Conservation (phyloP, 306 rosid species). For the Cicer judaicum region DNA sequence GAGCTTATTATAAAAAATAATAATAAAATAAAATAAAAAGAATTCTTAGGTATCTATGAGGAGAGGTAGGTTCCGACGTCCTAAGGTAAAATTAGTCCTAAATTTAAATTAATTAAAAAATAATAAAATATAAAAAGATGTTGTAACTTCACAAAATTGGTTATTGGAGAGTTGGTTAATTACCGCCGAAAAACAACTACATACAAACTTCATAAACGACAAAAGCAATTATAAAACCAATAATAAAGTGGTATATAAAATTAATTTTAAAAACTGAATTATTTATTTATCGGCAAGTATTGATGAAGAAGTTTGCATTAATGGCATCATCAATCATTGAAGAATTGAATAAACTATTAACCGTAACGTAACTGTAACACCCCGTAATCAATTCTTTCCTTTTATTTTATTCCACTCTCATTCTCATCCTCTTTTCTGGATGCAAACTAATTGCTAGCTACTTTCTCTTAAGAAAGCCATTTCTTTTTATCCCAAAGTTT, state of each 20-base stretch:
- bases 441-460: slow-evolving; percentile 4
- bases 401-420: slow-evolving; percentile 14
- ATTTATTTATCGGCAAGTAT: slow-evolving; percentile 2
- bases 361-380: slow-evolving; percentile 26
- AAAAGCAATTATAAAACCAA: slow-evolving; percentile 20
- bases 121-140: too few relatives aligned
- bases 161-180: too few relatives aligned
- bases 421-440: slow-evolving; percentile 3
- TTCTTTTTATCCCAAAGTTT: too few relatives aligned
- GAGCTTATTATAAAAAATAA: background rate
- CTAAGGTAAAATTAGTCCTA: too few relatives aligned
- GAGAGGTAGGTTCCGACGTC: too few relatives aligned
- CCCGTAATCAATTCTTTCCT: background rate
- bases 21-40: too few relatives aligned
- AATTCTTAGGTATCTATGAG: too few relatives aligned
- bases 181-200: slow-evolving; percentile 14
- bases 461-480: background rate
- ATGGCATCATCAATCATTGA: slow-evolving; percentile 38
- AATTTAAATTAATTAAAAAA: too few relatives aligned
- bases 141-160: too few relatives aligned
- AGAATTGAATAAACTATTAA: slow-evolving; percentile 47
- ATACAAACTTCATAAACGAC: slow-evolving; percentile 35
- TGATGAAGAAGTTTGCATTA: slow-evolving; percentile 33
- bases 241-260: slow-evolving; percentile 3
- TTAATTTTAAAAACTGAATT: background rate